phyloP scores from a whole-genome alignment of 1,139 yeast genomes.

The Zygoascus sp. region DNA sequence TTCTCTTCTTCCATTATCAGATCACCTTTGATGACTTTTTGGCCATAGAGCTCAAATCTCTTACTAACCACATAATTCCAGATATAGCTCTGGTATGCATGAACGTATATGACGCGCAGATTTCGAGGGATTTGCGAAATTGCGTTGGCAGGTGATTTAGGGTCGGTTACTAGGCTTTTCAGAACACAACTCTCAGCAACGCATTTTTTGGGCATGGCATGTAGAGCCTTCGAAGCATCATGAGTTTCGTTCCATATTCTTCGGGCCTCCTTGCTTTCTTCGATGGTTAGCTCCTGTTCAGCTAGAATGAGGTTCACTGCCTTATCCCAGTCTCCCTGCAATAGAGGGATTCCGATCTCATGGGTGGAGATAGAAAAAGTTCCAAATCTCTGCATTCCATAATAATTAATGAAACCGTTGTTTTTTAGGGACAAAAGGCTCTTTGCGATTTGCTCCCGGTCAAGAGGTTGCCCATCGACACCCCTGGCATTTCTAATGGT shows the following conservation, averaged over 20 bases:
- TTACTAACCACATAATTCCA: constrained; percentile 88
- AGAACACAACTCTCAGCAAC: constrained; percentile 79
- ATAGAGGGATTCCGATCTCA: constrained; percentile 66
- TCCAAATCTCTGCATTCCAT: constrained; percentile 97
- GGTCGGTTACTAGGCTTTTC: constrained; percentile 47
- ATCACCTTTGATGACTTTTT: constrained; percentile 74
- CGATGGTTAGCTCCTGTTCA: constrained; percentile 79
- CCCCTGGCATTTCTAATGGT: constrained; percentile 67
- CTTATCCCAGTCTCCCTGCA: constrained; percentile 70
- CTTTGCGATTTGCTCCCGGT: constrained; percentile 42
- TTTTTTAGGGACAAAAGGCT: constrained; percentile 57
- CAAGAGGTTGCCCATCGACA: constrained; percentile 23
- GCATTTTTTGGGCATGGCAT: constrained; percentile 79
- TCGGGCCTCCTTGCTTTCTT: constrained; percentile 80
- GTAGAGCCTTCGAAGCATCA: constrained; percentile 61
- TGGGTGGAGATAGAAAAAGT: constrained; percentile 92
- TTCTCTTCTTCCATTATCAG: constrained; percentile 49
- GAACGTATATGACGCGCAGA: constrained; percentile 89
- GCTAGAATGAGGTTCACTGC: constrained; percentile 76
- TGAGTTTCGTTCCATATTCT: constrained; percentile 71
- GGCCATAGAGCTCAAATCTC: constrained; percentile 68
- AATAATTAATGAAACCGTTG: constrained; percentile 85
- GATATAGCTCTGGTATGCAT: constrained; percentile 92
- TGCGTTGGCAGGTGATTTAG: constrained; percentile 62
- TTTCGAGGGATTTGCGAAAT: constrained; percentile 89